phyloP scores from a whole-genome alignment of 164 flowering plant genomes.

The Vitis labrusca region DNA sequence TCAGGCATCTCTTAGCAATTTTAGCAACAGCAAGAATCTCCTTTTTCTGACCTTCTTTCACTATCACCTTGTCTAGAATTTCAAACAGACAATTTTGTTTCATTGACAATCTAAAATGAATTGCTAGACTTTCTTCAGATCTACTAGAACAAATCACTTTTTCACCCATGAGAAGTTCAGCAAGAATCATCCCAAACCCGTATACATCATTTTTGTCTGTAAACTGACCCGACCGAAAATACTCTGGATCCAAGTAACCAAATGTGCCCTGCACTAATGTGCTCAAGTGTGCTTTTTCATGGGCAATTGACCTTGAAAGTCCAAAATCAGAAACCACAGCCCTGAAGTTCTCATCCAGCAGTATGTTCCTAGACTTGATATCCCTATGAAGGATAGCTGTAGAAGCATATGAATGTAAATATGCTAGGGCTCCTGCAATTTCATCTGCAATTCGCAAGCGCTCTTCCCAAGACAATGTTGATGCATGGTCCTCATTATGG shows the following conservation, averaged over 20 bases:
- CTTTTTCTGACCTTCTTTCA: too few relatives aligned
- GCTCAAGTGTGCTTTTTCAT: not conserved
- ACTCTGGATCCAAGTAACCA: too few relatives aligned
- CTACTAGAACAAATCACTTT: not conserved
- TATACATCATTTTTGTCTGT: not conserved
- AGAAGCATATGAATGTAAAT: not conserved
- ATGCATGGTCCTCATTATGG: not conserved
- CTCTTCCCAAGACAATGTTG: not conserved
- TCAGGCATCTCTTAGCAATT: too few relatives aligned
- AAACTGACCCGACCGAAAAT: too few relatives aligned
- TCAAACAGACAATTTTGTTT: too few relatives aligned
- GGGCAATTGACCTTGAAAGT: not conserved
- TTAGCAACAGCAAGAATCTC: too few relatives aligned
- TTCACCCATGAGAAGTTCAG: not conserved
- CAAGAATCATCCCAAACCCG: not conserved
- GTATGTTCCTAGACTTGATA: not conserved
- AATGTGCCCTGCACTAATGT: not conserved
- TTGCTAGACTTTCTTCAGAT: too few relatives aligned
- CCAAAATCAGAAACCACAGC: not conserved
- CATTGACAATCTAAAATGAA: too few relatives aligned
- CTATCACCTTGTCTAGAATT: too few relatives aligned
- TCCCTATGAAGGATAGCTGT: not conserved
- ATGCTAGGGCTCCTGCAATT: not conserved
- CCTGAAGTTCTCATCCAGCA: not conserved
- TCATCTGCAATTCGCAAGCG: not conserved